Evolutionary conservation across 2,329 filamentous ascomycete genomes (phyloP), one percentile per base, ranked within the genome.

Genomic region (Colletotrichum musae): DNA sequence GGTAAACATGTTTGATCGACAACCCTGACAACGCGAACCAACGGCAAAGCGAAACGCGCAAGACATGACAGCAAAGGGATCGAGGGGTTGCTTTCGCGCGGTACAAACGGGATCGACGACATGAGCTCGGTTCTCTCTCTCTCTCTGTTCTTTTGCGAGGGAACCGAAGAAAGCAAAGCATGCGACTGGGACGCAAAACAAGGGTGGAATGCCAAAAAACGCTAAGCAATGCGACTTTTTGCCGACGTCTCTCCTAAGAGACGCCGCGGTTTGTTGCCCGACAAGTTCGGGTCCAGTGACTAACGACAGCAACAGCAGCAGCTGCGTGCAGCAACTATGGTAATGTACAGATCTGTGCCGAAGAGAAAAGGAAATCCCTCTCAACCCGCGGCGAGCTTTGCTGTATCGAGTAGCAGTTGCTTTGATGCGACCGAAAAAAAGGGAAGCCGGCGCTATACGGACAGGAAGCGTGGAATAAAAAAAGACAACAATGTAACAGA

Each of bases 281-380:
- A 68, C 50, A 57, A 61, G 36, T 43, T 65, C 64, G 61, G 64
- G 60, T n/a, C 69, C 48, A 56, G 43, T 71, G 69, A 70, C 70
- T 71, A 72, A 72, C 60, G 62, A 64, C 64, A 69, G 70, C 74
- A 77, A 76, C 73, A 76, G 76, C 84, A 83, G 81, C 82, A 80
- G 81, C 67, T 80, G 80, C 77, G 76, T 76, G 82, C 80, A 69
- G 66, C 66, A 79, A 82, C 82, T 83, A 84, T 80, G 78, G 81
- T 88, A 88, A 86, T 87, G 84, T 88, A 88, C 86, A 88, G 81
- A 81, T 83, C 80, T 81, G 80, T 79, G 77, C 73, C 76, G 77
- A 76, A 73, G 72, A 77, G 76, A 73, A 70, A 74, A 73, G 76
- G 75, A 75, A 71, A 75, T 75, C 75, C 74, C 74, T 80, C 76